Evolutionary conservation across 2,329 filamentous ascomycete species (phyloP), one percentile per base, ranked within the genome.

Genomic region (Colletotrichum nymphaeae): DNA sequence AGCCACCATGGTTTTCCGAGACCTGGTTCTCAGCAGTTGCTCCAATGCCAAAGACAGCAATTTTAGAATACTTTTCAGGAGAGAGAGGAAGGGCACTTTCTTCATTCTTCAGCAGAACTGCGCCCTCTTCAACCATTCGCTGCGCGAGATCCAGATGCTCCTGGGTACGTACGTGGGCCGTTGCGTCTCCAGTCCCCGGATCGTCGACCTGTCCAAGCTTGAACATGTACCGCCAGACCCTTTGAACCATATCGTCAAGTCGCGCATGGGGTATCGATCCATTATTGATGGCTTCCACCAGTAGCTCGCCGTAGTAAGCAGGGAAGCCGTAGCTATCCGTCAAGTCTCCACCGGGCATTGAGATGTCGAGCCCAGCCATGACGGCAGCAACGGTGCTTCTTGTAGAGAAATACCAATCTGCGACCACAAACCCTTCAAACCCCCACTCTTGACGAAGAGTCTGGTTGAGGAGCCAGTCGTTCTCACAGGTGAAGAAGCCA

Each of bases 221-320:
- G 30, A 69, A 63, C 66, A 69, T 73, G 28, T 59, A 52, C 6
- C 42, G 37, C 16, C 66, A 60, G 7, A 69, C 55, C 14, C 55
- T 56, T 14, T 56, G 52, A n/a, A 66, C 55, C n/a, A 63, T 58
- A 19, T 60, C 30, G 7, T 32, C 52, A 37, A 67, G 24, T n/a
- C 53, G 63, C 2, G 32, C 53, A n/a, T 14, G 53, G 0, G 42
- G 42, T 46, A 97, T 85, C 5, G 93, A 94, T 4, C 91, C 91
- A 76, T 97, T 97, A 49, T 95, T 84, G 6, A 94, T 89, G 2
- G 94, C 88, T 70, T 89, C 91, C 1, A 92, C 94, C 52, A 97
- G 86, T 76, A 94, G 87, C 1, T 88, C 81, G 0, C 94, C 94
- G 92, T 93, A 96, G 60, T 28, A 57, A 5, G 16, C 37, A 26